These are phyloP conservation scores for Articulospora tetracladia DNA, from an alignment of 495 filamentous ascomycete genomes.

Conservation along the genomic window DNA sequence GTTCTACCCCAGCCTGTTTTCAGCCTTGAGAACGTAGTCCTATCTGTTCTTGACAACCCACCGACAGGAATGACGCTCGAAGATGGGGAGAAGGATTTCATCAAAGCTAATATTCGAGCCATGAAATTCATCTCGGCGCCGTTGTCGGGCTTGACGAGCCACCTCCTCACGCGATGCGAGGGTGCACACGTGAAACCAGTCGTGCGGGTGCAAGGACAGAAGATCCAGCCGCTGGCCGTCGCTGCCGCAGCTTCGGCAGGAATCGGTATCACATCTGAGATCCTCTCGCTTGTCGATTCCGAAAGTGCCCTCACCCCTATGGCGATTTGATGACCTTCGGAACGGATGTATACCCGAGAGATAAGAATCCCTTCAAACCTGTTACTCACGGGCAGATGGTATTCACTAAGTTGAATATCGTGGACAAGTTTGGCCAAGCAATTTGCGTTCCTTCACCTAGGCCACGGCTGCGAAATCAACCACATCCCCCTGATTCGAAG, in stretches of 20 bases:
- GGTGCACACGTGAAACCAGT: constrained; percentile 45
- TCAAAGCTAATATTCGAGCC: constrained; percentile 22
- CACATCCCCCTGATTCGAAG: constrained; percentile 18
- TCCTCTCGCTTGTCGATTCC: neutral
- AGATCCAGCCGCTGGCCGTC: neutral
- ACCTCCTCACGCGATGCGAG: constrained; percentile 35
- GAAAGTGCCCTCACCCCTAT: constrained; percentile 12
- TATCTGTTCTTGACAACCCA: neutral
- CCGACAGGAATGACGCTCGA: neutral
- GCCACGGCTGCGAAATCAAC: neutral
- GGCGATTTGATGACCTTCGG: neutral
- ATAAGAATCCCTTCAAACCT: constrained; percentile 34
- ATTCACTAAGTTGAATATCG: constrained; percentile 45
- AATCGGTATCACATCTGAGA: neutral
- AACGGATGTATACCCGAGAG: neutral
- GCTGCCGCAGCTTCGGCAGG: neutral
- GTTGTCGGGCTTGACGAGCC: constrained; percentile 37
- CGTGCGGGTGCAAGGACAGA: constrained; percentile 10
- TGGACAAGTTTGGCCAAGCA: constrained; percentile 51
- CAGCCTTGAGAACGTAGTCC: constrained; percentile 30
- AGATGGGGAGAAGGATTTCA: neutral
- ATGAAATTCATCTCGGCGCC: constrained; percentile 37
- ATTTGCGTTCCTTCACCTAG: constrained; percentile 21
- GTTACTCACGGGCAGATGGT: constrained; percentile 43
- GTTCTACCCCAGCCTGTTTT: constrained; percentile 43